Evolutionary conservation across 73 alveolate species (phyloP).

Genomic region (Tetrahymena malaccensis): DNA sequence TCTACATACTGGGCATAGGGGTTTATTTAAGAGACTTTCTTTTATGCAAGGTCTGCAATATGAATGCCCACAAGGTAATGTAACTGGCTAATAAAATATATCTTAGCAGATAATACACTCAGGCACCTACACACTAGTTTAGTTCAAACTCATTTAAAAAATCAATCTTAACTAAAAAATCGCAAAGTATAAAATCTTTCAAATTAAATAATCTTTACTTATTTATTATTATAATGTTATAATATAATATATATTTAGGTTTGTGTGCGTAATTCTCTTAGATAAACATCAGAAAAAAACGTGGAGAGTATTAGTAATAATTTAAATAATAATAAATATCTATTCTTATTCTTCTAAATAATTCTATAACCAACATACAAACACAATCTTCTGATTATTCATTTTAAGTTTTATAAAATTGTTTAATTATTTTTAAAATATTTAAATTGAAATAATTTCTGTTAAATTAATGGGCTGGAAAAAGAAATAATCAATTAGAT

Average conservation of each 20-base stretch:
- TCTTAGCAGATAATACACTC: neutral
- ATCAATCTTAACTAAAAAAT: no score
- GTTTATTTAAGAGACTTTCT: neutral
- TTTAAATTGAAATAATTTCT: no score
- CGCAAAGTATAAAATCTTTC: neutral
- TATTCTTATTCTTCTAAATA: neutral
- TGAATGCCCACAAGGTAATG: neutral
- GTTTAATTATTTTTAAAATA: no score
- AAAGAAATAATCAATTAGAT: no score
- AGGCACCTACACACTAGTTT: neutral
- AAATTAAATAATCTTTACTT: no score
- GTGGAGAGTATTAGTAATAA: neutral
- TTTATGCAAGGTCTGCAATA: neutral
- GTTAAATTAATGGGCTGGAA: no score
- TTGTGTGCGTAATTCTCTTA: no score
- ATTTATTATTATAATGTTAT: no score
- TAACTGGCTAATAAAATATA: neutral
- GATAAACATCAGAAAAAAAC: neutral
- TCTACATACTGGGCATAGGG: neutral
- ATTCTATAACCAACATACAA: neutral
- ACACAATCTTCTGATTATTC: no score
- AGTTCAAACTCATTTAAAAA: neutral
- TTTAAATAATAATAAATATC: no score
- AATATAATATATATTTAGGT: no score
- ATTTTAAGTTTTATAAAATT: no score